A percentile compares a stretch with the other conserved stretches of the same genome.
These are phyloP conservation scores for Macrotyloma uniflorum DNA, from an alignment of 306 rosid genomes.

Conservation along the genomic window DNA sequence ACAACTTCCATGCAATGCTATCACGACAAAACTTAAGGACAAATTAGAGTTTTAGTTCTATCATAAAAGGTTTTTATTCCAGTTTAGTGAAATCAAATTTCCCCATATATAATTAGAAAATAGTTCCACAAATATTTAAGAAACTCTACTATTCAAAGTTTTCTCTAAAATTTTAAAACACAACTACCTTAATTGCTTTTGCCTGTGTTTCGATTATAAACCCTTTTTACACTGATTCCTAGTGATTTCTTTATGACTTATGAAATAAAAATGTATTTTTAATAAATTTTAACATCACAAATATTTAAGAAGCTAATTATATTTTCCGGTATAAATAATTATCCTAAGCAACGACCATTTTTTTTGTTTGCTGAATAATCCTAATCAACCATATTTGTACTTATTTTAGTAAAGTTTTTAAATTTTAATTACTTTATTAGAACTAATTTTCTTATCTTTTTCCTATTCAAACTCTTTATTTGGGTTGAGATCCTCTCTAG, in stretches of 20 bases:
- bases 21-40: background rate
- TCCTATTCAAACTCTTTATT: too few species aligned
- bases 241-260: too few species aligned
- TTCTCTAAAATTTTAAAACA: too few species aligned
- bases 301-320: background rate
- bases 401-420: background rate
- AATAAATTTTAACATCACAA: background rate
- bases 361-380: background rate
- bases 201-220: too few species aligned
- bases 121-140: background rate
- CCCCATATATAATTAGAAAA: background rate
- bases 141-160: background rate
- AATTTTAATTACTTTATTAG: background rate
- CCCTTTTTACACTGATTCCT: too few species aligned
- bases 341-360: background rate
- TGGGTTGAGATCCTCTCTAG: too few species aligned
- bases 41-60: background rate
- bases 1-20: background rate
- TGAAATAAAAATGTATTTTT: background rate
- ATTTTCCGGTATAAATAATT: background rate
- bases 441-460: too few species aligned
- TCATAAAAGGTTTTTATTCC: background rate
- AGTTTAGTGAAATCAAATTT: background rate
- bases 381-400: background rate
- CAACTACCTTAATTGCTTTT: too few species aligned